Evolutionary conservation across 2,329 filamentous ascomycete species (phyloP).

Genomic region (Colletotrichum godetiae): DNA sequence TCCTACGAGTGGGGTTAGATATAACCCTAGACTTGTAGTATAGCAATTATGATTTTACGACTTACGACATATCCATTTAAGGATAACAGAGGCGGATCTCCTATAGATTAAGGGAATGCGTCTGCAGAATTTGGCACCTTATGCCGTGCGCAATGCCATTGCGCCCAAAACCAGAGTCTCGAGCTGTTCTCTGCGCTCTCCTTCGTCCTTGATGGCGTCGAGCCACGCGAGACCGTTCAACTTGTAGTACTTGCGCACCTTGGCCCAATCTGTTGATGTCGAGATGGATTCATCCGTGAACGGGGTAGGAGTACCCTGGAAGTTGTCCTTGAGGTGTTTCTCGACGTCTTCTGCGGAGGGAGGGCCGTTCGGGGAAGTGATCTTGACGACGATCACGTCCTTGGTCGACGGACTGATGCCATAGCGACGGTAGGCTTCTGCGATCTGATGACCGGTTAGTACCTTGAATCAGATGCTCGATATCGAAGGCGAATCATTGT

Average conservation of each 20-base stretch:
- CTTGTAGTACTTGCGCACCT: slow-evolving; percentile 89
- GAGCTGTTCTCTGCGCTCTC: slow-evolving; percentile 62
- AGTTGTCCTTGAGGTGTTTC: slow-evolving; percentile 68
- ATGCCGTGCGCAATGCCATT: slow-evolving; percentile 78
- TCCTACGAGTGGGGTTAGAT: neutral
- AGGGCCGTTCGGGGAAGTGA: slow-evolving; percentile 65
- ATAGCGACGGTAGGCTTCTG: slow-evolving; percentile 90
- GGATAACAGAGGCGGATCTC: neutral
- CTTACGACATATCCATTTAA: neutral
- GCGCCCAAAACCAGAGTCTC: slow-evolving; percentile 78
- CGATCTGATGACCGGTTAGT: slow-evolving; percentile 69
- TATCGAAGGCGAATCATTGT: slow-evolving; percentile 37
- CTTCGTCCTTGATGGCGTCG: slow-evolving; percentile 56
- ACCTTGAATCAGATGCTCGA: neutral
- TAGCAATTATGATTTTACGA: neutral
- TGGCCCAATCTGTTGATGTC: slow-evolving; percentile 70
- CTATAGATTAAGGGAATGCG: neutral
- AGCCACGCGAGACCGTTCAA: slow-evolving; percentile 71
- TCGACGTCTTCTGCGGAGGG: slow-evolving; percentile 61
- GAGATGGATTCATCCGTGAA: slow-evolving; percentile 74
- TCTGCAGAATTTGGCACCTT: neutral
- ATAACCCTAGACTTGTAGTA: neutral
- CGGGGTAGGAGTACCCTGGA: slow-evolving; percentile 70
- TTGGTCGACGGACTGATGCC: slow-evolving; percentile 80
- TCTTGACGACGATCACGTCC: slow-evolving; percentile 83